phyloP scores from a whole-genome alignment of 169 alveolate genomes.

The Plasmodium blacklocki region DNA sequence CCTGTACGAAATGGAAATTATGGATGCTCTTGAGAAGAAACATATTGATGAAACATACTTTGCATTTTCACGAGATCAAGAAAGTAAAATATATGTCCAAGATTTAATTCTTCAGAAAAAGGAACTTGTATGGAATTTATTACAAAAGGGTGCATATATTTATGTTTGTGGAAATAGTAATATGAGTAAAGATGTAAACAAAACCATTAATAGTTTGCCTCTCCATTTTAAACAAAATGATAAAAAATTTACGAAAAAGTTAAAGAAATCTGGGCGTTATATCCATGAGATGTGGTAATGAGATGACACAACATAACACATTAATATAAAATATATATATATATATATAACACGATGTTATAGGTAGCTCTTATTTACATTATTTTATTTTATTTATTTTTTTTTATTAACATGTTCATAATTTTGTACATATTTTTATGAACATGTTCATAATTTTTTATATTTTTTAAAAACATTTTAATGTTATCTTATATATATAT shows the following conservation, averaged over 20 bases:
- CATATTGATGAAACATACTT: slow-evolving; percentile 54
- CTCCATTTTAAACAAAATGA: slow-evolving; percentile 40
- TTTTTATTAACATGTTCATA: slow-evolving; percentile 11
- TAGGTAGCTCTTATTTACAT: neutral
- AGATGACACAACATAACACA: neutral
- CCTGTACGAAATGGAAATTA: slow-evolving; percentile 60
- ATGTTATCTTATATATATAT: too few species aligned
- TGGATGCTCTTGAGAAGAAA: slow-evolving; percentile 29
- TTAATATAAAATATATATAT: too few species aligned
- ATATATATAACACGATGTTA: neutral
- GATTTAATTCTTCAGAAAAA: slow-evolving; percentile 61
- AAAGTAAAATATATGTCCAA: slow-evolving; percentile 63
- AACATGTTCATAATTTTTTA: neutral
- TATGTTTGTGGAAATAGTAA: slow-evolving; percentile 71
- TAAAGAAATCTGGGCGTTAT: slow-evolving; percentile 73
- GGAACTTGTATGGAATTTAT: slow-evolving; percentile 69
- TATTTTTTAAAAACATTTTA: too few species aligned
- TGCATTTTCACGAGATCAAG: slow-evolving; percentile 72
- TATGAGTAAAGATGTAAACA: slow-evolving; percentile 64
- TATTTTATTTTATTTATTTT: slow-evolving; percentile 3
- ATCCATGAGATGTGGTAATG: slow-evolving; percentile 83
- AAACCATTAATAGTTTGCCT: slow-evolving; percentile 53
- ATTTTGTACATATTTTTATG: neutral
- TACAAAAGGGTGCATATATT: slow-evolving; percentile 70
- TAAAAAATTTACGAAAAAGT: slow-evolving; percentile 53